Base-by-base conservation (phyloP, 805 yeast genomes). In the Candida mattraensis region DNA sequence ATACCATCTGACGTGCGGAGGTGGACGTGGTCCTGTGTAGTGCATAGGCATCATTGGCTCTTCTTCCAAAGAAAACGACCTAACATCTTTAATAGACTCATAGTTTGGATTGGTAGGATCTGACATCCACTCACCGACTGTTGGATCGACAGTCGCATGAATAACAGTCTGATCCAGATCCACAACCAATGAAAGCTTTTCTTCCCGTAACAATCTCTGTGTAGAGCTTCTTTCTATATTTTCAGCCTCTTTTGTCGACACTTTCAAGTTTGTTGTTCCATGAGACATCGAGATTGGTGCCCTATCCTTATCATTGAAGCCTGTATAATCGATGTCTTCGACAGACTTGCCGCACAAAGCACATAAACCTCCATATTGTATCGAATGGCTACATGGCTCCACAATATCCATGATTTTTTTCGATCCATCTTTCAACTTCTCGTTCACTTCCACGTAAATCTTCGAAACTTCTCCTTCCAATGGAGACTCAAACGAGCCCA, bases 121-220 rank as follows among this genome's bases (percentile, higher is more conserved):
- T 33, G 72, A 71, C 72, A 85, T 88, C 99, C 99, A 93, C 54
- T 87, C 95, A 1, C 93, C 93, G 19, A 93, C 95, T 0, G 96
- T 88, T 0, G 97, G 97, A 58, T 93, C 99, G 12, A 91, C 97
- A 5, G 97, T 91, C 26, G 97, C 96, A 55, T 93, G 99, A 20
- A 93, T 91, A 5, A 93, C 94, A 0, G 99, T 93, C 60, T 93
- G 99, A 64, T 93, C 99, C 45, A 93, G 70, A 68, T 93, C 99
- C 5, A 93, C 99, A 18, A 93, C 98, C 38, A 93, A 69, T 19
- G 93, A 88, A 44, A 93, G 68, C 58, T 86, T 87, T 40, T 72
- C 67, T 35, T 78, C 84, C 11, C 67, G 58, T 5, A 79, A 61
- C 30, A 93, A 68, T 40, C 83, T 68, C 38, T 69, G 65, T 4